Conservation (phyloP, 495 filamentous ascomycete species). For the Penicillium macrosclerotiorum region DNA sequence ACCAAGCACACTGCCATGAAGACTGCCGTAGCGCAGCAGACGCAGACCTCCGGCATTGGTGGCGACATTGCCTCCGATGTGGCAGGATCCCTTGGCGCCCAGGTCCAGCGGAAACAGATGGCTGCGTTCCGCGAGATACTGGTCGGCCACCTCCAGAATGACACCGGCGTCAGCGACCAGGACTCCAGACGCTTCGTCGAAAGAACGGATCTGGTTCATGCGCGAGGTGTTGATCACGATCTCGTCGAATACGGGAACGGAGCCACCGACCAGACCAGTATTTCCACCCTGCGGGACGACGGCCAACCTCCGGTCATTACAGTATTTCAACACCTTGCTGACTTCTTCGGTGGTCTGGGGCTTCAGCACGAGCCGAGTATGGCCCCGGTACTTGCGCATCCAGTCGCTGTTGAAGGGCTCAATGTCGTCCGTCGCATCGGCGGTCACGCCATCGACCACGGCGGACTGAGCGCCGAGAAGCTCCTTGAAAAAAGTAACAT, state of each 20-base stretch:
- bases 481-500: constrained; percentile 76
- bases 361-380: constrained; percentile 82
- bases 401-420: constrained; percentile 95
- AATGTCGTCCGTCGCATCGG: constrained; percentile 71
- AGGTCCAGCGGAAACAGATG: constrained; percentile 94
- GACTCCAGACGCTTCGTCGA: constrained; percentile 89
- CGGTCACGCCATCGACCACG: constrained; percentile 77
- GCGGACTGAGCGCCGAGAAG: constrained; percentile 74
- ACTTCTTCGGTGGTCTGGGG: constrained; percentile 79
- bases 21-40: constrained; percentile 85
- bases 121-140: constrained; percentile 70
- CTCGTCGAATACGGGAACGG: constrained; percentile 95
- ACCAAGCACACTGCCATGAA: constrained; percentile 90
- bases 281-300: constrained; percentile 99
- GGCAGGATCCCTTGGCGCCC: constrained; percentile 95
- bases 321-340: constrained; percentile 85
- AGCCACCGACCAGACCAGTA: constrained; percentile 91
- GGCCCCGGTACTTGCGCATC: constrained; percentile 98
- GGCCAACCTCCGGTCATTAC: constrained; percentile 84
- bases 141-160: constrained; percentile 84
- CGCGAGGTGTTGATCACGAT: constrained; percentile 86
- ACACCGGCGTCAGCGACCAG: constrained; percentile 88
- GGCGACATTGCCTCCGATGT: constrained; percentile 96
- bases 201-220: constrained; percentile 87
- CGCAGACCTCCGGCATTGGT: constrained; percentile 94